Conservation (phyloP, 345 rosid genomes). For the Gossypium mustelinum region DNA sequence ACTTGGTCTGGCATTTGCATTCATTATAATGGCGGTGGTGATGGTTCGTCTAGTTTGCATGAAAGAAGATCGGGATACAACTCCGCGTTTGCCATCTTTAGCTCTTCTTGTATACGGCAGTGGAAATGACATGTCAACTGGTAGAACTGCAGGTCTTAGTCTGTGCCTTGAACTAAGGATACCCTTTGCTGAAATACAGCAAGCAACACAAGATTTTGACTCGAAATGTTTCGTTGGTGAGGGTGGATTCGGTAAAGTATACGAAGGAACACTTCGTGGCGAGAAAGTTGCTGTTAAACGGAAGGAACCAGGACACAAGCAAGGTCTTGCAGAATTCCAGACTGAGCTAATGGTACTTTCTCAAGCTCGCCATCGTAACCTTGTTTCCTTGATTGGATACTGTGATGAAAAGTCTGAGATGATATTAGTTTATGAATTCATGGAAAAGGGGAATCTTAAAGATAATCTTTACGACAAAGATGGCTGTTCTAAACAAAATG, state of each 20-base stretch:
- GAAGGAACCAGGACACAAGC: conserved; percentile 17
- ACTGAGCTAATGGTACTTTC: conserved; percentile 54
- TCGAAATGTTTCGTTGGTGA: conserved; percentile 1
- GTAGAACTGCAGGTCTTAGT: conserved; percentile 6
- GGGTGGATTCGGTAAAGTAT: conserved; percentile 6
- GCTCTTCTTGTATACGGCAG: not conserved
- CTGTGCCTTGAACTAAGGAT: conserved; percentile 36
- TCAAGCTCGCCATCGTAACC: conserved; percentile 58
- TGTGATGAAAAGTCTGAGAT: conserved; percentile 54
- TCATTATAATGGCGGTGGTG: not conserved
- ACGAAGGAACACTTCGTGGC: not conserved
- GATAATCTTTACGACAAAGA: conserved; percentile 48
- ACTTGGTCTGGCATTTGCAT: conserved; percentile 3
- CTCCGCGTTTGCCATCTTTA: conserved; percentile 11
- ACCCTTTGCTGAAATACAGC: conserved; percentile 32
- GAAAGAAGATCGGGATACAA: not conserved
- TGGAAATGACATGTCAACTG: not conserved
- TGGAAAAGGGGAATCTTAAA: conserved; percentile 52
- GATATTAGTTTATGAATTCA: conserved; percentile 59
- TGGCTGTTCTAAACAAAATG: conserved; percentile 20
- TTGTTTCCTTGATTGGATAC: conserved; percentile 68
- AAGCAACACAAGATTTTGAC: conserved; percentile 41
- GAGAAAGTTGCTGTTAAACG: conserved; percentile 1
- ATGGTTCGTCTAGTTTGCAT: not conserved
- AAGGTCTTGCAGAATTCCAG: conserved; percentile 48